Percentiles rank a stretch among this genome's conserved stretches.
Conservation (phyloP, 495 filamentous ascomycete genomes). For the Parachaetomium inaequale region DNA sequence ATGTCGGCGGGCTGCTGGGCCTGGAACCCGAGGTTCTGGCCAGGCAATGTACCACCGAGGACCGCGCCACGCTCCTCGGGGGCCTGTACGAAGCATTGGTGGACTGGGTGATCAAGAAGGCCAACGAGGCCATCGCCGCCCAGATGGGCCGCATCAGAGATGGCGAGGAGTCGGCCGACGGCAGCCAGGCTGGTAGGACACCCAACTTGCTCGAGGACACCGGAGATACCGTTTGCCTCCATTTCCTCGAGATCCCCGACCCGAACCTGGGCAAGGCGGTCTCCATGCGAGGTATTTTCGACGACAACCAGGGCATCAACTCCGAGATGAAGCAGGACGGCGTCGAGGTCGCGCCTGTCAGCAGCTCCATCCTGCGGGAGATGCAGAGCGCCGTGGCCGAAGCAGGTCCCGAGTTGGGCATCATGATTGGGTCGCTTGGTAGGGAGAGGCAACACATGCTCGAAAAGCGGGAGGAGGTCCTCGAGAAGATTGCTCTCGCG, state of each 20-base stretch:
- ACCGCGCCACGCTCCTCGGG: slow-evolving; percentile 75
- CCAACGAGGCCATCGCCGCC: slow-evolving; percentile 79
- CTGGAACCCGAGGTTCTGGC: slow-evolving; percentile 81
- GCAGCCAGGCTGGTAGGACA: slow-evolving; percentile 50
- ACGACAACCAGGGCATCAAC: slow-evolving; percentile 89
- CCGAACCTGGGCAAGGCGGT: slow-evolving; percentile 78
- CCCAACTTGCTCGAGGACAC: slow-evolving; percentile 62
- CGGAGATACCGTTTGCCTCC: slow-evolving; percentile 83
- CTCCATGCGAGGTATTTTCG: slow-evolving; percentile 83
- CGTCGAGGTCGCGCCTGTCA: slow-evolving; percentile 62
- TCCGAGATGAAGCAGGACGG: slow-evolving; percentile 96
- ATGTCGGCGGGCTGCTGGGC: slow-evolving; percentile 80
- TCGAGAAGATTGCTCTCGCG: slow-evolving; percentile 81
- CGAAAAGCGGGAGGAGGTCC: slow-evolving; percentile 73
- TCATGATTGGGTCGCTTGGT: slow-evolving; percentile 59
- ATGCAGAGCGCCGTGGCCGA: slow-evolving; percentile 78
- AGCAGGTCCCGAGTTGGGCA: slow-evolving; percentile 76
- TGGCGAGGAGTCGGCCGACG: slow-evolving; percentile 62
- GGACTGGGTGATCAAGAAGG: slow-evolving; percentile 86
- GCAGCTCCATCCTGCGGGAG: slow-evolving; percentile 76
- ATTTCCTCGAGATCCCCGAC: slow-evolving; percentile 80
- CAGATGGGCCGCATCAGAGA: slow-evolving; percentile 63
- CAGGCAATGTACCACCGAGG: slow-evolving; percentile 72
- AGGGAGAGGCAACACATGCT: slow-evolving; percentile 73
- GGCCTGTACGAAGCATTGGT: slow-evolving; percentile 93